Percentiles rank a stretch among this genome's conserved stretches.
These are phyloP conservation scores for Hypericum perforatum DNA, from an alignment of 345 rosid genomes.

Conservation along the genomic window DNA sequence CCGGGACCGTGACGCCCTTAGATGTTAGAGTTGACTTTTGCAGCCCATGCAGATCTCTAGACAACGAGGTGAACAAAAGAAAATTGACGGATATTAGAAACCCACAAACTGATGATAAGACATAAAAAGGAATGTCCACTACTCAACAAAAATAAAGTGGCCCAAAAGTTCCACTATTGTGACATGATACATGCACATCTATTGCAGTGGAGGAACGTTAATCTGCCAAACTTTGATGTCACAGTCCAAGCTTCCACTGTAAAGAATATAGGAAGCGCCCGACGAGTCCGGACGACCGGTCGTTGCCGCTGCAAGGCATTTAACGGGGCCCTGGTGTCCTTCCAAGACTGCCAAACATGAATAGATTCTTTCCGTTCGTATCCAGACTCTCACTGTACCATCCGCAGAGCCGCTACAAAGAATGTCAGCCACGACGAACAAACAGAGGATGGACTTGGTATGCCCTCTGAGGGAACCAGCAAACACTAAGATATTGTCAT, in stretches of 20 bases:
- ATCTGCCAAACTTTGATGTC: constrained; percentile 79
- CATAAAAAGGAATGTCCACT: too few relatives aligned
- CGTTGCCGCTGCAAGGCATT: constrained; percentile 70
- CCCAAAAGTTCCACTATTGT: not conserved
- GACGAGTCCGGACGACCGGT: constrained; percentile 20
- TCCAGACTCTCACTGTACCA: constrained; percentile 69
- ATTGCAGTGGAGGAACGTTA: constrained; percentile 26
- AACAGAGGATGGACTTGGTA: constrained; percentile 57
- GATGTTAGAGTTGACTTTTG: too few relatives aligned
- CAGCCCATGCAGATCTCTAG: too few relatives aligned
- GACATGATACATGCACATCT: too few relatives aligned
- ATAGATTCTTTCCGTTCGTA: constrained; percentile 27
- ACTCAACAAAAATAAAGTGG: too few relatives aligned
- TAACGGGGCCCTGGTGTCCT: constrained; percentile 83
- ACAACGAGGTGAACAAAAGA: too few relatives aligned
- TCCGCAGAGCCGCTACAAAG: constrained; percentile 87
- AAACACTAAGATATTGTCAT: constrained; percentile 31
- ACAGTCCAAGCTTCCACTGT: constrained; percentile 83
- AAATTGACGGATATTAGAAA: too few relatives aligned
- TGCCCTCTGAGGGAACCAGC: constrained; percentile 64
- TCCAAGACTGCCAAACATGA: constrained; percentile 55
- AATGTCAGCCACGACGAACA: constrained; percentile 43
- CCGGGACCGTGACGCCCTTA: too few relatives aligned
- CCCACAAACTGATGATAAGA: too few relatives aligned
- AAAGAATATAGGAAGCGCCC: constrained; percentile 35